Evolutionary conservation across 169 alveolate species (phyloP).

Genomic region (Plasmodium gaboni): DNA sequence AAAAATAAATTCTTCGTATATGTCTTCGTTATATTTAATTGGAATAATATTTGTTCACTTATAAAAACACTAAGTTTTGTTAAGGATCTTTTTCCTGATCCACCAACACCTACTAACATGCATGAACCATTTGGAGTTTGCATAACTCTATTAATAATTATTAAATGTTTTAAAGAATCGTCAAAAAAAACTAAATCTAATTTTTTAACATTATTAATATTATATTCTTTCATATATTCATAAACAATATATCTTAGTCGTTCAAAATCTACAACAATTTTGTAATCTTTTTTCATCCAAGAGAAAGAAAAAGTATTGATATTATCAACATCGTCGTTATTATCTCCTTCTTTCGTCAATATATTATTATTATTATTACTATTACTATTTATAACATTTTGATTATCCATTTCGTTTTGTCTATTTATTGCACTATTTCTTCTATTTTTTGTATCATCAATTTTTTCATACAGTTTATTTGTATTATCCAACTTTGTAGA

Average conservation of each 20-base stretch:
- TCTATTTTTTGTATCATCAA: neutral
- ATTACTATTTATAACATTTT: neutral
- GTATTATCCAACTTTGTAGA: neutral
- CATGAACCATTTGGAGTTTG: slow-evolving; percentile 96
- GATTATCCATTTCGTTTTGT: neutral
- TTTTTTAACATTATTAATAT: slow-evolving; percentile 93
- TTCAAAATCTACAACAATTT: slow-evolving; percentile 88
- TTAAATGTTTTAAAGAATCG: slow-evolving; percentile 95
- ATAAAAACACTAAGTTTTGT: slow-evolving; percentile 95
- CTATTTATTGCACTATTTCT: neutral
- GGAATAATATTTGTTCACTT: slow-evolving; percentile 89
- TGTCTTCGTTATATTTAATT: slow-evolving; percentile 92
- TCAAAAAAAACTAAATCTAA: slow-evolving; percentile 96
- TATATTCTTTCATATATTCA: slow-evolving; percentile 90
- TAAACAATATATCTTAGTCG: slow-evolving; percentile 88
- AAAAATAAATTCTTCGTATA: slow-evolving; percentile 93
- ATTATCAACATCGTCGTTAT: slow-evolving; percentile 24
- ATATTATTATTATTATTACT: slow-evolving; percentile 4
- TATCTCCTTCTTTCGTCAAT: neutral
- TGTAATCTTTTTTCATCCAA: slow-evolving; percentile 82
- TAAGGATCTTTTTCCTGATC: slow-evolving; percentile 97
- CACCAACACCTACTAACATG: slow-evolving; percentile 97
- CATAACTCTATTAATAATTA: slow-evolving; percentile 94
- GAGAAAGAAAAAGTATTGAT: slow-evolving; percentile 37
- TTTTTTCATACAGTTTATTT: neutral